phyloP scores from a whole-genome alignment of 345 rosid species.

The Camelina sativa region DNA sequence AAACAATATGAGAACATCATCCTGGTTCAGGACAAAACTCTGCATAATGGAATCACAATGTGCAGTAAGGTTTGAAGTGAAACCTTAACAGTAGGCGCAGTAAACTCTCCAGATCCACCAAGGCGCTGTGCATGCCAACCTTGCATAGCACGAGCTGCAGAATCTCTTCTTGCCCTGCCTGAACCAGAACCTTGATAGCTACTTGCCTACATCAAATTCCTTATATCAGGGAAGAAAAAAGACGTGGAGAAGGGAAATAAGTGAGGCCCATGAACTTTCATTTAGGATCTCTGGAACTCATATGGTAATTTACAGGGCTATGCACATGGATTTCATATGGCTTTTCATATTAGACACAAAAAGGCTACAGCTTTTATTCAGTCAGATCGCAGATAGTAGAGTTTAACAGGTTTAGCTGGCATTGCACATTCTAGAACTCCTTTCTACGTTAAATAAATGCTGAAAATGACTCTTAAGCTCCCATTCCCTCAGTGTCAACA shows the following conservation, averaged over 20 bases:
- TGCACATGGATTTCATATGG: constrained; percentile 6
- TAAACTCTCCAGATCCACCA: constrained; percentile 70
- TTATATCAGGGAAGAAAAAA: constrained; percentile 3
- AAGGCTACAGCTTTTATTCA: constrained; percentile 16
- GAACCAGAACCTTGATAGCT: constrained; percentile 62
- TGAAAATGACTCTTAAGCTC: constrained; percentile 12
- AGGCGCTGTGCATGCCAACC: constrained; percentile 84
- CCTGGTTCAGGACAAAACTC: not conserved
- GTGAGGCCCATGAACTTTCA: not conserved
- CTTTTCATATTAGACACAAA: not conserved
- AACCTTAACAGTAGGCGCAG: constrained; percentile 57
- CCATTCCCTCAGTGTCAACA: not conserved
- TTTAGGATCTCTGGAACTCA: not conserved
- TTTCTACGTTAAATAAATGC: not conserved
- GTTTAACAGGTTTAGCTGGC: constrained; percentile 15
- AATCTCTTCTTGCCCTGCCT: constrained; percentile 73
- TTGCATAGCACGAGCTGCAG: constrained; percentile 93
- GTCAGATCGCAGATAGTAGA: constrained; percentile 10
- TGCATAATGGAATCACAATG: constrained; percentile 18
- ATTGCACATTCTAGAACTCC: not conserved
- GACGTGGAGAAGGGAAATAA: not conserved
- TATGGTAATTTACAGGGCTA: not conserved
- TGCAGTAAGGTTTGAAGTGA: constrained; percentile 24
- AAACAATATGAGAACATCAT: constrained; percentile 31
- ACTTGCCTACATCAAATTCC: constrained; percentile 49